A percentile compares a stretch with the other conserved stretches of the same genome.
These are phyloP conservation scores for Botrytis squamosa DNA, from an alignment of 2,329 filamentous ascomycete genomes.

Conservation along the genomic window DNA sequence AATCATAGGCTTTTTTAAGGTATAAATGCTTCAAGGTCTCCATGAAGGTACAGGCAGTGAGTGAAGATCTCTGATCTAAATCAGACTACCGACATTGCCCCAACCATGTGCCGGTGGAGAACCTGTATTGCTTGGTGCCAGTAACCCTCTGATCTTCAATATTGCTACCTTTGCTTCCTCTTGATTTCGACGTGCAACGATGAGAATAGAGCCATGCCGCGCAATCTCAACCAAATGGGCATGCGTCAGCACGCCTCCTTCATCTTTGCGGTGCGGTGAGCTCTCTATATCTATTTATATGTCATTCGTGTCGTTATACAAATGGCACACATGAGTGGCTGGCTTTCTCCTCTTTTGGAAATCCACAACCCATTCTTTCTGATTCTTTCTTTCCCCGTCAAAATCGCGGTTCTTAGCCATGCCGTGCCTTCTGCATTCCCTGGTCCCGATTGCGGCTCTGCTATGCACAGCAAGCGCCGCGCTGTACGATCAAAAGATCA, in stretches of 20 bases:
- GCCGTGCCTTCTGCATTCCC: not conserved
- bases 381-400: not conserved
- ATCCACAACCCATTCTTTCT: not conserved
- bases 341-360: not conserved
- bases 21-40: not conserved
- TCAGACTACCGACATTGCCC: not conserved
- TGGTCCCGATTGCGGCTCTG: not conserved
- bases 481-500: slow-evolving; percentile 23
- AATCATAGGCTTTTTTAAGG: not conserved
- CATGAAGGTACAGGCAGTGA: not conserved
- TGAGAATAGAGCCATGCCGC: not conserved
- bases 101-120: not conserved
- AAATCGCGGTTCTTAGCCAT: not conserved
- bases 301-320: not conserved
- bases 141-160: not conserved
- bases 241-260: not conserved
- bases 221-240: not conserved
- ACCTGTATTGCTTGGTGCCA: not conserved
- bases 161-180: not conserved
- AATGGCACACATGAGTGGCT: not conserved
- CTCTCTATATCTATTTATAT: not conserved
- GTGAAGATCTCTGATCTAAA: not conserved
- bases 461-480: not conserved
- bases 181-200: not conserved
- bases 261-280: not conserved